A percentile compares a stretch with the other conserved stretches of the same genome.
Conservation (phyloP, 169 alveolate genomes). For the Eimeria acervulina region DNA sequence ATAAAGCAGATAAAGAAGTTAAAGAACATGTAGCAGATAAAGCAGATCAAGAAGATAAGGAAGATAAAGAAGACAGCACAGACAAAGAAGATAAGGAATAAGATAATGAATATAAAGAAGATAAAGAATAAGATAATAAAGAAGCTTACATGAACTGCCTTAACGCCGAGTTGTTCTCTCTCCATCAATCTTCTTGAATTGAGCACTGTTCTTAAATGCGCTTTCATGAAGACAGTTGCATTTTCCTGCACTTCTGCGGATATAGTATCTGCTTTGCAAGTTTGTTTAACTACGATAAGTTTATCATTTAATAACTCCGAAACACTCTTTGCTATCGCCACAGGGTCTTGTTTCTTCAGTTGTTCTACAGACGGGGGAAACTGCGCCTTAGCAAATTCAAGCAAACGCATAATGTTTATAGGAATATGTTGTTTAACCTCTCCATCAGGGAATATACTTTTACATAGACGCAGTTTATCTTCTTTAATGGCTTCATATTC, state of each 20-base stretch:
- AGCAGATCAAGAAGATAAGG: too few relatives aligned
- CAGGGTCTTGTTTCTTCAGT: conserved; percentile 87
- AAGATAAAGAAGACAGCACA: too few relatives aligned
- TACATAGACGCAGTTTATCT: conserved; percentile 69
- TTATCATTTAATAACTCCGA: conserved; percentile 88
- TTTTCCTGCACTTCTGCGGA: conserved; percentile 96
- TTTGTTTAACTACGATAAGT: conserved; percentile 89
- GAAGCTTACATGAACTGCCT: conserved; percentile 86
- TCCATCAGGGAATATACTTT: conserved; percentile 96
- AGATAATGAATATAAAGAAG: not conserved
- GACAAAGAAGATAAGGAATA: not conserved
- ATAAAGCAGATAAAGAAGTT: too few relatives aligned
- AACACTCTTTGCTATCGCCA: conserved; percentile 91
- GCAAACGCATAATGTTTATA: conserved; percentile 94
- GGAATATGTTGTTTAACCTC: conserved; percentile 98
- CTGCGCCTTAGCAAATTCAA: conserved; percentile 82
- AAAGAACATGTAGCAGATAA: too few relatives aligned
- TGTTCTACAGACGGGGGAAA: conserved; percentile 69
- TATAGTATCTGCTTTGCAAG: conserved; percentile 84
- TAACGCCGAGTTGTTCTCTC: conserved; percentile 96
- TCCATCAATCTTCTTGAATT: conserved; percentile 96
- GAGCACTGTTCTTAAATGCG: conserved; percentile 96
- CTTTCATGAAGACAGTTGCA: conserved; percentile 94
- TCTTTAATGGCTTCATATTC: conserved; percentile 72
- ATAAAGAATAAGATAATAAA: not conserved